A percentile compares a stretch with the other conserved stretches of the same genome.
phyloP scores from a whole-genome alignment of 495 filamentous ascomycete genomes.

The Trichoderma virens region DNA sequence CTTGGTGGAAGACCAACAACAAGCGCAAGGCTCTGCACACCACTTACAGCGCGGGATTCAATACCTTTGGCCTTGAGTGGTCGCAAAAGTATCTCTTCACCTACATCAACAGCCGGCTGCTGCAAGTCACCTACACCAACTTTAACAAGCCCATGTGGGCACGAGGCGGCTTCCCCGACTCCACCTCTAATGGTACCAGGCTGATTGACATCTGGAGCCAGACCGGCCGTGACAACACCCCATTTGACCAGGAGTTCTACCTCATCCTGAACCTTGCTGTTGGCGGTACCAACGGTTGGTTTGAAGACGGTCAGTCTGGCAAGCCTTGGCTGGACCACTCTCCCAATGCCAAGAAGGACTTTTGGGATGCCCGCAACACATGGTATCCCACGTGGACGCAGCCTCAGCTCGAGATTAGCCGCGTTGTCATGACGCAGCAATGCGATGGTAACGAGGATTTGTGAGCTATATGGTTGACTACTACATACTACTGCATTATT shows the following conservation, averaged over 20 bases:
- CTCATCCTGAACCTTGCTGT: conserved; percentile 77
- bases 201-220: conserved; percentile 60
- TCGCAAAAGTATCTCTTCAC: conserved; percentile 82
- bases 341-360: conserved; percentile 59
- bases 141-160: conserved; percentile 67
- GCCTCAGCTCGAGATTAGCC: conserved; percentile 62
- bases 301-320: conserved; percentile 55
- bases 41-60: conserved; percentile 57
- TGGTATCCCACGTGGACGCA: conserved; percentile 73
- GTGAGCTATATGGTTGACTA: conserved; percentile 12
- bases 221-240: conserved; percentile 55
- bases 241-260: conserved; percentile 77
- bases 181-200: conserved; percentile 60
- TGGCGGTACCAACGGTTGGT: conserved; percentile 80
- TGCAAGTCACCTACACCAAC: conserved; percentile 72
- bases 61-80: conserved; percentile 80
- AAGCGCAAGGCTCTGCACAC: conserved; percentile 71
- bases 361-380: conserved; percentile 55
- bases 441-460: conserved; percentile 47
- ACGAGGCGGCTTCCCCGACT: conserved; percentile 63
- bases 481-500: background rate
- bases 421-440: conserved; percentile 76
- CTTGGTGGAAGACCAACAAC: conserved; percentile 69
- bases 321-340: conserved; percentile 77
- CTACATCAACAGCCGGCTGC: conserved; percentile 70